Conservation (phyloP, 2,329 filamentous ascomycete species). For the Colletotrichum paranaense region DNA sequence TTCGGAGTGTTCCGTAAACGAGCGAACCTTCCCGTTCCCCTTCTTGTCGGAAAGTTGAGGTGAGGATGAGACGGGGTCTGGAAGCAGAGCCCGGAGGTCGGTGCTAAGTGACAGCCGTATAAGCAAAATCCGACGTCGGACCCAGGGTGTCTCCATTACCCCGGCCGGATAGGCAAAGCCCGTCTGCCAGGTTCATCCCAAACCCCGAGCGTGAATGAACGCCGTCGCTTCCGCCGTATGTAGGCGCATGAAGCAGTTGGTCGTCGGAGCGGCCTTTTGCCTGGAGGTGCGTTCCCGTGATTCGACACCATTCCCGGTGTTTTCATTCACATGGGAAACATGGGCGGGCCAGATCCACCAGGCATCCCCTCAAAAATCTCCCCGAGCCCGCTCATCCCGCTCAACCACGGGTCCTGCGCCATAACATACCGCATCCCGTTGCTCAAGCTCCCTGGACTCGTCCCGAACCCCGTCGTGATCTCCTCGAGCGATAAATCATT, state of each 20-base stretch:
- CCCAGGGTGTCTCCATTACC: too few relatives aligned
- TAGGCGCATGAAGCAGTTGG: not conserved
- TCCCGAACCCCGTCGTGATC: slow-evolving; percentile 33
- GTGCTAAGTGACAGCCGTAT: too few relatives aligned
- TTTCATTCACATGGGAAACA: slow-evolving; percentile 48
- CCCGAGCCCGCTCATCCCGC: slow-evolving; percentile 44
- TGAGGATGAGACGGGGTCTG: too few relatives aligned
- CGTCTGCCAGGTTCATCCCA: too few relatives aligned
- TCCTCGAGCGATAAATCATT: slow-evolving; percentile 34
- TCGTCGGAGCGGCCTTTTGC: not conserved
- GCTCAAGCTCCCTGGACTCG: slow-evolving; percentile 25
- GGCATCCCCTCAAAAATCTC: slow-evolving; percentile 50
- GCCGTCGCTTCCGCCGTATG: not conserved
- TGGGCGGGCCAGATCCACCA: slow-evolving; percentile 39
- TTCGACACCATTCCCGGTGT: too few relatives aligned
- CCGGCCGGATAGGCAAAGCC: too few relatives aligned
- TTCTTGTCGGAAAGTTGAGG: too few relatives aligned
- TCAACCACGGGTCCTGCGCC: slow-evolving; percentile 53
- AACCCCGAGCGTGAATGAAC: not conserved
- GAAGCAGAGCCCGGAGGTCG: too few relatives aligned
- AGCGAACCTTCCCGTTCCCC: too few relatives aligned
- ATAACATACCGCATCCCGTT: slow-evolving; percentile 49
- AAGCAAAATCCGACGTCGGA: too few relatives aligned
- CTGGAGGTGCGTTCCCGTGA: not conserved
- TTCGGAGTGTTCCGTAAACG: too few relatives aligned